Conservation (phyloP, 495 filamentous ascomycete species). For the Podospora pseudocomata region DNA sequence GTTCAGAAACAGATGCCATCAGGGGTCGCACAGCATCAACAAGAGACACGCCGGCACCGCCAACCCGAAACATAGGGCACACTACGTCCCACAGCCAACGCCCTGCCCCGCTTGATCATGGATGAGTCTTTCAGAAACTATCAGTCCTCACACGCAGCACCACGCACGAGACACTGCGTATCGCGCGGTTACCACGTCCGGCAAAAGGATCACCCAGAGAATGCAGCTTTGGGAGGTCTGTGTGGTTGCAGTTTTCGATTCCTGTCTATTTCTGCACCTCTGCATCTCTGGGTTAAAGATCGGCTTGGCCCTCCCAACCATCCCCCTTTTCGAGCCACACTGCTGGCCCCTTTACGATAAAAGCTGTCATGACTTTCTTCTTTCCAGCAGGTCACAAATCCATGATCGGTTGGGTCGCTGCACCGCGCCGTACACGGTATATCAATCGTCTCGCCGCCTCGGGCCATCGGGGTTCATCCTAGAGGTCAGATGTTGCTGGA, state of each 20-base stretch:
- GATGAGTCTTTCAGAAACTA: not conserved
- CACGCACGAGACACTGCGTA: not conserved
- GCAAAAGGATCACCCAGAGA: not conserved
- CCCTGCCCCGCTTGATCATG: not conserved
- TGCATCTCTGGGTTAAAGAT: slow-evolving; percentile 1
- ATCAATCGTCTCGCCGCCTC: slow-evolving; percentile 5
- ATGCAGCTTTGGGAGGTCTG: slow-evolving; percentile 2
- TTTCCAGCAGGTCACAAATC: not conserved
- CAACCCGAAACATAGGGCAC: slow-evolving; percentile 1
- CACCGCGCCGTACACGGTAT: not conserved
- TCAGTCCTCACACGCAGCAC: not conserved
- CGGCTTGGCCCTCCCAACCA: not conserved
- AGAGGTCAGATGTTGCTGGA: not conserved
- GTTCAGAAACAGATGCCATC: not conserved
- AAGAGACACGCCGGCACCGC: slow-evolving; percentile 4
- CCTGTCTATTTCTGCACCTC: not conserved
- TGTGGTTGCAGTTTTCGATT: slow-evolving; percentile 5
- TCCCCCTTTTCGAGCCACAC: not conserved
- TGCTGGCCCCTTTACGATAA: not conserved
- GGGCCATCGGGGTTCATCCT: slow-evolving; percentile 3
- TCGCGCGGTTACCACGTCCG: not conserved
- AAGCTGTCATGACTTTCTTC: not conserved
- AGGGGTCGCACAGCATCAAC: not conserved
- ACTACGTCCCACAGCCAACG: not conserved
- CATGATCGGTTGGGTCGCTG: not conserved